Evolutionary conservation across 768 basidiomycete species (phyloP).

Genomic region (Russula lepida): DNA sequence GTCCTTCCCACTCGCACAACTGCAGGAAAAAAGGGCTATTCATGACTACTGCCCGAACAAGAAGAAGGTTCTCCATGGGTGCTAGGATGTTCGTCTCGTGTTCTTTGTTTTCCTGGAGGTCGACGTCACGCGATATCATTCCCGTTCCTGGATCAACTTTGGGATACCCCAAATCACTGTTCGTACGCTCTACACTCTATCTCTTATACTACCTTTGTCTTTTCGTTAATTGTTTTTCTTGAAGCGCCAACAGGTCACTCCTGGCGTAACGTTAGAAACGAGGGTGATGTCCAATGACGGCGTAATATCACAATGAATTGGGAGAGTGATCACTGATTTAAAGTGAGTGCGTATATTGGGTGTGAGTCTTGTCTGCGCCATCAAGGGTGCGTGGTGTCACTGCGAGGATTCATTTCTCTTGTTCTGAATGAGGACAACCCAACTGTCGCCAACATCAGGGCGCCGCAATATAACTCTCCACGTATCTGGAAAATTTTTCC

Average conservation of each 20-base stretch:
- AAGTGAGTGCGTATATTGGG: slow-evolving; percentile 14
- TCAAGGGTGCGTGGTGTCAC: slow-evolving; percentile 12
- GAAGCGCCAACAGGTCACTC: neutral
- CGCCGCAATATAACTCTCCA: slow-evolving; percentile 27
- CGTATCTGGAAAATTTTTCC: slow-evolving; percentile 25
- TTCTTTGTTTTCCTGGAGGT: neutral
- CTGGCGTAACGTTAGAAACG: slow-evolving; percentile 20
- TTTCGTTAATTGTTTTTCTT: neutral
- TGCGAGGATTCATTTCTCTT: slow-evolving; percentile 5
- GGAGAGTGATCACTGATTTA: slow-evolving; percentile 20
- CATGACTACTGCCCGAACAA: too few species aligned
- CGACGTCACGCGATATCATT: neutral
- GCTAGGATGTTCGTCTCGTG: too few species aligned
- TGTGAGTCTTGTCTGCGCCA: slow-evolving; percentile 14
- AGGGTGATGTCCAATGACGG: slow-evolving; percentile 12
- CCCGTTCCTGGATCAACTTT: slow-evolving; percentile 1
- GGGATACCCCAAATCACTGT: neutral
- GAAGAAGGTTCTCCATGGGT: neutral
- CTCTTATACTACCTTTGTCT: neutral
- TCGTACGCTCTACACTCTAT: too few species aligned
- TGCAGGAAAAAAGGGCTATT: too few species aligned
- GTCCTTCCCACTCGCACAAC: too few species aligned
- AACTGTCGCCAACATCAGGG: slow-evolving; percentile 14
- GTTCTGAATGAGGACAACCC: neutral
- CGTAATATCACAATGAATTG: slow-evolving; percentile 20